Conservation (phyloP, 345 rosid genomes). For the Lagerstroemia speciosa region DNA sequence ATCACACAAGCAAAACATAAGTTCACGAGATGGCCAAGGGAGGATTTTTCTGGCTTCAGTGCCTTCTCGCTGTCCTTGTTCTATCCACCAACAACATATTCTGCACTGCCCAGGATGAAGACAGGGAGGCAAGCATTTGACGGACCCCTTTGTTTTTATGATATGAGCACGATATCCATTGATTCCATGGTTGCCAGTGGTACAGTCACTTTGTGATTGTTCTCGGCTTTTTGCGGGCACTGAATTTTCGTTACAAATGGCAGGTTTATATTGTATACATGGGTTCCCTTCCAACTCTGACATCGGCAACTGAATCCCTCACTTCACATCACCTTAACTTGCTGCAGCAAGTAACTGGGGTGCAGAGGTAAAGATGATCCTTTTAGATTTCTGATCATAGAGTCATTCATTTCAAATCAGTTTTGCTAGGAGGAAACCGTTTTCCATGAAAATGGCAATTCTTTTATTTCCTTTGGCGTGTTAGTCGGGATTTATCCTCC, state of each 20-base stretch:
- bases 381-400: no score
- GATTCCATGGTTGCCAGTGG: no score
- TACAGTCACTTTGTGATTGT: not conserved
- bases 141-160: not conserved
- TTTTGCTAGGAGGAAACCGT: not conserved
- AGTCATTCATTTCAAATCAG: not conserved
- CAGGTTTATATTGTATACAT: slow-evolving; percentile 26
- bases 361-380: slow-evolving; percentile 9
- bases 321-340: slow-evolving; percentile 19
- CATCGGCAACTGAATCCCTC: slow-evolving; percentile 7
- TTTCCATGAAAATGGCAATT: no score
- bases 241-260: no score
- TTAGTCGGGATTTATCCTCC: not conserved
- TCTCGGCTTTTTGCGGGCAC: not conserved
- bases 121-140: not conserved
- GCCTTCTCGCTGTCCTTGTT: not conserved
- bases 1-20: no score
- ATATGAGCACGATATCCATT: not conserved
- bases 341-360: slow-evolving; percentile 12
- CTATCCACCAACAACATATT: not conserved
- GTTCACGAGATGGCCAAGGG: not conserved
- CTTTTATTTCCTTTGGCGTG: no score
- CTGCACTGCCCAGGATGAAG: not conserved
- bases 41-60: not conserved
- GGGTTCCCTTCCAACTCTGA: slow-evolving; percentile 27